A percentile compares a stretch with the other conserved stretches of the same genome.
phyloP scores from a whole-genome alignment of 805 yeast genomes.

The Kockiozyma suomiensis region DNA sequence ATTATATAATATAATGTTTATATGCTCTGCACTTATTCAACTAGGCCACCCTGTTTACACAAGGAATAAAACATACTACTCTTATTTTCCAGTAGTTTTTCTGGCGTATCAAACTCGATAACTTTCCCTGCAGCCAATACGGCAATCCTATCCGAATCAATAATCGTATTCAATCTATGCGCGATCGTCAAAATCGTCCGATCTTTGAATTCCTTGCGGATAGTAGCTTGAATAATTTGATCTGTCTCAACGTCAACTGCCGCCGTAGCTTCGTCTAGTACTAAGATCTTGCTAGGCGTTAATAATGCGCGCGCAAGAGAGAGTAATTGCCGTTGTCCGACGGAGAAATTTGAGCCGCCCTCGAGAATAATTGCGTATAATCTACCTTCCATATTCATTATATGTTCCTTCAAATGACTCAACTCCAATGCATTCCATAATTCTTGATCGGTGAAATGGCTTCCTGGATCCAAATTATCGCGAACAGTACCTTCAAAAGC shows the following conservation, averaged over 20 bases:
- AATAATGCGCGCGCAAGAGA: slow-evolving; percentile 84
- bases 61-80: slow-evolving; percentile 48
- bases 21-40: slow-evolving; percentile 8
- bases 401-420: slow-evolving; percentile 73
- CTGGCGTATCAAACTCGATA: slow-evolving; percentile 78
- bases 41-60: slow-evolving; percentile 34
- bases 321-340: slow-evolving; percentile 83
- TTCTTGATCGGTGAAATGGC: slow-evolving; percentile 63
- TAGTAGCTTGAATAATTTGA: slow-evolving; percentile 74
- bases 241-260: slow-evolving; percentile 92
- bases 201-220: slow-evolving; percentile 67
- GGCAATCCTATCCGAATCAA: slow-evolving; percentile 79
- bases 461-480: slow-evolving; percentile 83
- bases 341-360: slow-evolving; percentile 79
- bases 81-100: slow-evolving; percentile 60
- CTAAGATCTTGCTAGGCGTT: slow-evolving; percentile 69
- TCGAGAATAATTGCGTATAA: slow-evolving; percentile 63
- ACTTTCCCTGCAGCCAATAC: slow-evolving; percentile 74
- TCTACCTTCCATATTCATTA: slow-evolving; percentile 57
- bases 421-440: slow-evolving; percentile 80
- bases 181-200: slow-evolving; percentile 87
- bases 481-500: slow-evolving; percentile 84
- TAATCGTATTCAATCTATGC: slow-evolving; percentile 80
- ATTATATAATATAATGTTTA: background rate
- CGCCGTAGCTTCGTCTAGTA: slow-evolving; percentile 84